phyloP scores from a whole-genome alignment of 345 rosid species.

The Populus ilicifolia region DNA sequence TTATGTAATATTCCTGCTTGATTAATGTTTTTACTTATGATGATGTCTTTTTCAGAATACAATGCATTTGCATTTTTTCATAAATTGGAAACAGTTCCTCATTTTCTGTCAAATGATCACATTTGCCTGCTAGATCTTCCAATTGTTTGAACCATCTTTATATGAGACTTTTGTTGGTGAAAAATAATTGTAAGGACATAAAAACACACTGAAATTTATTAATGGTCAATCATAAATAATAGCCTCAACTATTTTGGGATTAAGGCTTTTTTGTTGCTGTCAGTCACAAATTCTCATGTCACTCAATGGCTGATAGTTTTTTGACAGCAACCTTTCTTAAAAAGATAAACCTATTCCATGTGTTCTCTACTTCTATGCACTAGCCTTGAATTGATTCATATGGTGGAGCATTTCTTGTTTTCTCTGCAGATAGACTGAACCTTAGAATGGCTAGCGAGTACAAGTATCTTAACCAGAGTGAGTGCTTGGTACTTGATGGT shows the following conservation, averaged over 20 bases:
- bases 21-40: not conserved
- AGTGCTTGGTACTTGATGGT: conserved; percentile 65
- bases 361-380: not conserved
- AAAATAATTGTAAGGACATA: not conserved
- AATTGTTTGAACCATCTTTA: not conserved
- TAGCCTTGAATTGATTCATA: not conserved
- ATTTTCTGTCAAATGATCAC: not conserved
- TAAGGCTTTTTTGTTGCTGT: not conserved
- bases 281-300: not conserved
- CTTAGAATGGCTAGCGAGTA: conserved; percentile 75
- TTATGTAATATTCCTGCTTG: not conserved
- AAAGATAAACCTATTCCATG: conserved; percentile 1
- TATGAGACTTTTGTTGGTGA: not conserved
- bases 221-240: not conserved
- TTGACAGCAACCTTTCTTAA: not conserved
- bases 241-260: not conserved
- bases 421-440: conserved; percentile 64
- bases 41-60: not conserved
- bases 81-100: not conserved
- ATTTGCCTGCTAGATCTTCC: not conserved
- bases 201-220: not conserved
- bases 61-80: not conserved
- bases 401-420: not conserved
- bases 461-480: conserved; percentile 83
- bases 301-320: not conserved